These are phyloP conservation scores for Terfezia claveryi DNA, from an alignment of 495 filamentous ascomycete genomes.

Conservation along the genomic window DNA sequence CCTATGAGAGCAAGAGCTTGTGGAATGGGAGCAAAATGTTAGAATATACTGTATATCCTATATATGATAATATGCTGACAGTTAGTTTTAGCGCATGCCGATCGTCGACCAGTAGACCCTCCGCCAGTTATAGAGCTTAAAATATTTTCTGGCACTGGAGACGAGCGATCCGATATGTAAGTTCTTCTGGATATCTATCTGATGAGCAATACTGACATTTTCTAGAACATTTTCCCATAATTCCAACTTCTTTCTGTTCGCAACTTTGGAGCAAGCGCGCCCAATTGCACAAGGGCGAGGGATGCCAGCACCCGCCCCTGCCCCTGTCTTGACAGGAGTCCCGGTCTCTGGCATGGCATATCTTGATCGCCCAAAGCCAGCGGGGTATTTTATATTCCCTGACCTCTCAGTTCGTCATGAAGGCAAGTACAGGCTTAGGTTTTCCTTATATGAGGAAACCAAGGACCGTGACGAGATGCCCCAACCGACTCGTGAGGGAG, in stretches of 20 bases:
- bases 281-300: conserved; percentile 65
- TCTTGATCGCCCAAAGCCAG: conserved; percentile 70
- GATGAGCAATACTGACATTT: neutral
- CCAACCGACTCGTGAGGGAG: conserved; percentile 6
- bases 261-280: conserved; percentile 71
- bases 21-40: conserved; percentile 86
- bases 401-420: conserved; percentile 94
- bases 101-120: conserved; percentile 89
- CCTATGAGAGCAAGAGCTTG: conserved; percentile 90
- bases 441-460: conserved; percentile 81
- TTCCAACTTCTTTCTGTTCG: conserved; percentile 94
- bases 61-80: neutral
- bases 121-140: conserved; percentile 88
- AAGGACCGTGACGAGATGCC: conserved; percentile 41
- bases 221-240: conserved; percentile 86
- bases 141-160: conserved; percentile 46
- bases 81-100: conserved; percentile 51
- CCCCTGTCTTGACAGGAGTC: conserved; percentile 79
- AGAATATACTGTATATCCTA: conserved; percentile 16
- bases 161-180: conserved; percentile 29
- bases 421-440: conserved; percentile 68
- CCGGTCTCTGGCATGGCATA: conserved; percentile 95
- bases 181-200: neutral
- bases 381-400: conserved; percentile 95
- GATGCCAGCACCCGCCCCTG: conserved; percentile 36